These are phyloP conservation scores for Kazachstania viticola DNA, from an alignment of 805 yeast genomes.

Conservation along the genomic window DNA sequence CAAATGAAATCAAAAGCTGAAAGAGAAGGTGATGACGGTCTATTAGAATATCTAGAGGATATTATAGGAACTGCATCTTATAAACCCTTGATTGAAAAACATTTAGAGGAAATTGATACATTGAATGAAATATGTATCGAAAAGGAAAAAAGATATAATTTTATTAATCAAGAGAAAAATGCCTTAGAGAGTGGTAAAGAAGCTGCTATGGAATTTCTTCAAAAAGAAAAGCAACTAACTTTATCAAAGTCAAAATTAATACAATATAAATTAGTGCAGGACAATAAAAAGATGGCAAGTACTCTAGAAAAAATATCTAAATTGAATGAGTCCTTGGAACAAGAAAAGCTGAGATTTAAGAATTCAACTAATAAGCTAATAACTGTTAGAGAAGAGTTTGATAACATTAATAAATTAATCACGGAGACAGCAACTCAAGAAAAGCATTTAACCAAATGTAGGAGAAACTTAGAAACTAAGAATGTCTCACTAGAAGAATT, in stretches of 20 bases:
- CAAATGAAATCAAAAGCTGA: conserved; percentile 98
- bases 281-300: conserved; percentile 30
- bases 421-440: conserved; percentile 24
- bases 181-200: conserved; percentile 52
- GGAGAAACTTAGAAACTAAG: conserved; percentile 36
- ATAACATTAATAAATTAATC: conserved; percentile 17
- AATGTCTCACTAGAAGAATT: conserved; percentile 69
- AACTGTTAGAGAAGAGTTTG: conserved; percentile 15
- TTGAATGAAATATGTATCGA: conserved; percentile 71
- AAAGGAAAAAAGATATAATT: conserved; percentile 65
- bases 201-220: conserved; percentile 55
- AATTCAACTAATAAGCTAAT: conserved; percentile 26
- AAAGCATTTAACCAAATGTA: conserved; percentile 14
- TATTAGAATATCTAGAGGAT: conserved; percentile 89
- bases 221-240: conserved; percentile 49
- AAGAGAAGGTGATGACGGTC: conserved; percentile 81
- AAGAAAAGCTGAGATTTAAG: conserved; percentile 33
- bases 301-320: conserved; percentile 30
- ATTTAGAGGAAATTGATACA: conserved; percentile 50
- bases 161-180: conserved; percentile 67
- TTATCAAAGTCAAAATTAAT: conserved; percentile 41
- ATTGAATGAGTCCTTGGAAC: conserved; percentile 31
- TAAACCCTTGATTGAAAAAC: conserved; percentile 61
- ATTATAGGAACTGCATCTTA: conserved; percentile 89
- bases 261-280: conserved; percentile 39